Conservation (phyloP, 306 rosid species). For the Argentina anserina region DNA sequence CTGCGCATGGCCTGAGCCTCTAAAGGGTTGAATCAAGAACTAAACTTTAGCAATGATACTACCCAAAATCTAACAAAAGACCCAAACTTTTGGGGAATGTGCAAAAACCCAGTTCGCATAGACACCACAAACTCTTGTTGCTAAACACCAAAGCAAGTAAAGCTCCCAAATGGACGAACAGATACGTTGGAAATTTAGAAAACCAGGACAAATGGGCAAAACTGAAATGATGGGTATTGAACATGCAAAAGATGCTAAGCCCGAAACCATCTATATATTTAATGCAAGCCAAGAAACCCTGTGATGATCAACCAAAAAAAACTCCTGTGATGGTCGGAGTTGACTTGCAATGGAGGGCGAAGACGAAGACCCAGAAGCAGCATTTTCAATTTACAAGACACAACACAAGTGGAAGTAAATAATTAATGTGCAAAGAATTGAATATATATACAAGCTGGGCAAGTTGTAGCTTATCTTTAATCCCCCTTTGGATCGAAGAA, state of each 20-base stretch:
- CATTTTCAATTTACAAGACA: neutral
- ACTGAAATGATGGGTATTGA: neutral
- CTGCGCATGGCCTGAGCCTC: constrained; percentile 63
- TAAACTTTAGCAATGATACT: too few species aligned
- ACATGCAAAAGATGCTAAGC: constrained; percentile 8
- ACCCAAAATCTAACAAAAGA: neutral
- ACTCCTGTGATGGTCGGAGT: neutral
- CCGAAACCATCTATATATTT: neutral
- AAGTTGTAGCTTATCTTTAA: neutral
- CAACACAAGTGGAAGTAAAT: neutral
- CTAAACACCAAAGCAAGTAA: neutral
- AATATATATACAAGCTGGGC: neutral
- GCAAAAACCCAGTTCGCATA: neutral
- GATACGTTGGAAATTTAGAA: neutral
- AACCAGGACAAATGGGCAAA: neutral
- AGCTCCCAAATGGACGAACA: neutral
- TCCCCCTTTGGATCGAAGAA: neutral
- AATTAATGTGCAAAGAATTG: neutral
- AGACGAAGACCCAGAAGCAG: constrained; percentile 2
- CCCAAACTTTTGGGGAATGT: neutral
- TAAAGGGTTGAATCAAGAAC: too few species aligned
- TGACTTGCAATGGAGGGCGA: neutral
- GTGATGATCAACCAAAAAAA: too few species aligned
- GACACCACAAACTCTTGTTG: neutral
- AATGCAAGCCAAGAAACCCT: neutral